Conservation (phyloP, 208 protist genomes). For the Blastocrithidia nonstop region DNA sequence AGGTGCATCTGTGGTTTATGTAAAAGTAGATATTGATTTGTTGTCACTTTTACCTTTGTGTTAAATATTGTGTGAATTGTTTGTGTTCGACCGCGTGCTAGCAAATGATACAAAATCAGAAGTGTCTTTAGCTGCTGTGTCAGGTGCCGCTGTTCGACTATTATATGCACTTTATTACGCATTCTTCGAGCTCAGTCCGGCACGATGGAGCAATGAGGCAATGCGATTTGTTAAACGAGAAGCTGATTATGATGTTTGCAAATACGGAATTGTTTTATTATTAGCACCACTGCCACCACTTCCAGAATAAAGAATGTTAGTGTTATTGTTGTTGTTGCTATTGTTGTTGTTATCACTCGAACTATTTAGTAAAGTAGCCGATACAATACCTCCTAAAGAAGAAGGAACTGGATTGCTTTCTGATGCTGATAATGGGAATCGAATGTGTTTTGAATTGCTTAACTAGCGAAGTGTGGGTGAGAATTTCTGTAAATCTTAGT, state of each 20-base stretch:
- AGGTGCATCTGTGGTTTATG: conserved; percentile 9
- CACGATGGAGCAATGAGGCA: conserved; percentile 31
- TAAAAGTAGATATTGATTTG: conserved; percentile 4
- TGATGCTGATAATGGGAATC: conserved; percentile 58
- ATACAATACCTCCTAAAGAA: conserved; percentile 59
- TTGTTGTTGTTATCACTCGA: not conserved
- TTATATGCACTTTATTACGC: too few relatives aligned
- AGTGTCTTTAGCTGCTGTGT: too few relatives aligned
- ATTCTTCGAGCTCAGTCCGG: conserved; percentile 43
- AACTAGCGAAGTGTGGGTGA: conserved; percentile 52
- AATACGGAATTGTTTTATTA: too few relatives aligned
- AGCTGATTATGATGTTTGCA: conserved; percentile 14
- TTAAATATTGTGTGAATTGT: too few relatives aligned
- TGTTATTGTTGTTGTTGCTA: not conserved
- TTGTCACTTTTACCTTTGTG: too few relatives aligned
- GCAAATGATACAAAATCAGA: conserved; percentile 21
- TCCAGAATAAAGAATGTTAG: too few relatives aligned
- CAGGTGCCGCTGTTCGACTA: too few relatives aligned
- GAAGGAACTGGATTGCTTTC: conserved; percentile 53
- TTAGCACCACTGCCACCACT: too few relatives aligned
- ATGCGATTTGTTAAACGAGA: conserved; percentile 35
- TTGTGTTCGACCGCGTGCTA: conserved; percentile 1
- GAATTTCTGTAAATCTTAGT: conserved; percentile 64
- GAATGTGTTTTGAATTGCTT: conserved; percentile 46
- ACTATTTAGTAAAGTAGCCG: conserved; percentile 14